Evolutionary conservation across 2,329 filamentous ascomycete genomes (phyloP).

Genomic region (Aspergillus sp.): DNA sequence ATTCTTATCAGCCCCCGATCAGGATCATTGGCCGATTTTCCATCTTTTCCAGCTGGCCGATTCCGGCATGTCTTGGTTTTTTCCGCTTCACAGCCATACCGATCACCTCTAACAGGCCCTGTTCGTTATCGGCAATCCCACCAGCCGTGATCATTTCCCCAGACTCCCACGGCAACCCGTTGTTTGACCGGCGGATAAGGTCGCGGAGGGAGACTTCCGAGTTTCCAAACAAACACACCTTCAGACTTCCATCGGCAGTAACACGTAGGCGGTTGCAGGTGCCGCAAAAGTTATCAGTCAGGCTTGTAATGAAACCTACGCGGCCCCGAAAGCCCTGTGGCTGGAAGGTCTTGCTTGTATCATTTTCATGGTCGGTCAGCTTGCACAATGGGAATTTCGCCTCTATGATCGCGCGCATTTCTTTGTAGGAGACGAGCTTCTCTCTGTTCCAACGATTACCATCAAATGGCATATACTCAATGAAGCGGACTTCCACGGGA

Average conservation of each 20-base stretch:
- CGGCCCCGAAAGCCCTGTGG: constrained; percentile 85
- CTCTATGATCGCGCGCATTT: constrained; percentile 87
- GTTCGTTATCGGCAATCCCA: constrained; percentile 47
- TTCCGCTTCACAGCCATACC: constrained; percentile 91
- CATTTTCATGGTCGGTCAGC: constrained; percentile 76
- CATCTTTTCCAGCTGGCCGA: constrained; percentile 91
- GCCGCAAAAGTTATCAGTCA: constrained; percentile 98
- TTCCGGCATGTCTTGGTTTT: constrained; percentile 91
- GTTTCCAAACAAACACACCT: constrained; percentile 95
- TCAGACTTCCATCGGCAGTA: constrained; percentile 92
- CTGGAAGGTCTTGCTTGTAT: constrained; percentile 93
- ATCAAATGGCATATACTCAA: constrained; percentile 99
- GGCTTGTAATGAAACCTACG: constrained; percentile 96
- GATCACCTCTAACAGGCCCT: constrained; percentile 78
- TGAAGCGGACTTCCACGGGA: no score
- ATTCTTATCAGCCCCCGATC: constrained; percentile 72
- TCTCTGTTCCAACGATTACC: constrained; percentile 92
- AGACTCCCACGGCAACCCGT: constrained; percentile 72
- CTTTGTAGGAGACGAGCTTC: constrained; percentile 88
- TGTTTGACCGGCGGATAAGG: constrained; percentile 74
- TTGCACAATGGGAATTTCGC: constrained; percentile 71
- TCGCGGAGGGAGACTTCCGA: constrained; percentile 89
- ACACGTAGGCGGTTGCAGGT: constrained; percentile 92
- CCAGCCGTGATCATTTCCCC: constrained; percentile 60
- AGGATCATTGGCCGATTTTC: constrained; percentile 98